Evolutionary conservation across 176 grass and related monocot species (phyloP).

Genomic region (Aechmea fasciata): DNA sequence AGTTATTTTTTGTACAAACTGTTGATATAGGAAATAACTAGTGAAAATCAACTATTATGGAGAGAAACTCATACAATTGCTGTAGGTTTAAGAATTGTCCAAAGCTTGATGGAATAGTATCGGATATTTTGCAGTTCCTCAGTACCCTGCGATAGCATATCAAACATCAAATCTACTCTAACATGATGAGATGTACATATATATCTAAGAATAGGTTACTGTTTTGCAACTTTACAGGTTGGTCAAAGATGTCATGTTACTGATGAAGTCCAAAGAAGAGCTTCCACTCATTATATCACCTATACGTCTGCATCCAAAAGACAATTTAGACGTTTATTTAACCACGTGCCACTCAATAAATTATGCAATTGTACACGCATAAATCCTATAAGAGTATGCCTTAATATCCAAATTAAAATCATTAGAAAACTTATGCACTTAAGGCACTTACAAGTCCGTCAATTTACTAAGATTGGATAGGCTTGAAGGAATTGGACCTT

Average conservation of each 20-base stretch:
- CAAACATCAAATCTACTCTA: neutral
- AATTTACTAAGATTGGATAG: conserved; percentile 17
- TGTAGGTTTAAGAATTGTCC: conserved; percentile 22
- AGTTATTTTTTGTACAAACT: neutral
- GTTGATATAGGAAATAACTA: neutral
- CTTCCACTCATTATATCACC: conserved; percentile 68
- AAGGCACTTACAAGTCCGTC: conserved; percentile 23
- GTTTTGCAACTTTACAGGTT: conserved; percentile 33
- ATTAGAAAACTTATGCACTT: neutral
- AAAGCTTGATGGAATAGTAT: conserved; percentile 61
- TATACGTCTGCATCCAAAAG: conserved; percentile 44
- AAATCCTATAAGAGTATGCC: neutral
- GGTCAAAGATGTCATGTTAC: conserved; percentile 53
- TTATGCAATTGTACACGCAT: neutral
- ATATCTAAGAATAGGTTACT: neutral
- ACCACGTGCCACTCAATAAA: too few species aligned
- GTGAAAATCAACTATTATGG: neutral
- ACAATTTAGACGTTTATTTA: neutral
- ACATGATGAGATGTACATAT: neutral
- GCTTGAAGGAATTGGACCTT: conserved; percentile 30
- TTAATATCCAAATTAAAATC: neutral
- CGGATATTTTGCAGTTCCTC: conserved; percentile 79
- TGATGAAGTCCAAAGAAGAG: conserved; percentile 50
- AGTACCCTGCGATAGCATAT: conserved; percentile 46
- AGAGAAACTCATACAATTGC: conserved; percentile 33